Evolutionary conservation across 2,329 filamentous ascomycete species (phyloP), one percentile per base, ranked within the genome.

Genomic region (Diplodia mutila): DNA sequence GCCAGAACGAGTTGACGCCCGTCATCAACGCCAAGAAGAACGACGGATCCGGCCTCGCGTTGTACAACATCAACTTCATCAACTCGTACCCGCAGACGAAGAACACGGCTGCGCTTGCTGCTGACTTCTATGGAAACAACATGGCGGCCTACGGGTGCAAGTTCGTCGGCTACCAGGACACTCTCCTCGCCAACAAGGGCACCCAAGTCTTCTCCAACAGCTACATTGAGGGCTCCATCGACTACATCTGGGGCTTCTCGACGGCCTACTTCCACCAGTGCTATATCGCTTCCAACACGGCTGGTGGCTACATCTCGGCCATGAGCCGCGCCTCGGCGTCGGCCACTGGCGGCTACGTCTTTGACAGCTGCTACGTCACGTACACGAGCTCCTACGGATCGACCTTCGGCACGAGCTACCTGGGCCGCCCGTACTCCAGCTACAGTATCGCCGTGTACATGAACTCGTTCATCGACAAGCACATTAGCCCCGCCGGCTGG

Each of bases 401-500:
- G 7, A 67, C 73, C 0, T 65, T 72, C 0, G 80, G 77, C 1
- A 75, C 77, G 1, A 79, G 78, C 34, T 84, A 80, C 57, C 78
- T 86, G 8, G 84, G 84, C 6, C 78, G 84, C 1, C 84, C 84
- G 12, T 86, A 83, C 82, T 74, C 77, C 21, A 73, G 78, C 23
- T 85, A 80, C 68, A 82, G 82, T 16, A 74, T 80, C 16, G 82
- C 85, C 3, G 75, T 80, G 4, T 80, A 84, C 72, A 84, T 85
- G 73, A 75, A 80, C 59, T 84, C 83, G 0, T 74, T 74, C 39
- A 76, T 90, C 74, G 80, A 79, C 6, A 75, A 78, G 29, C 85
- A 89, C 23, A 82, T 90, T 70, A 86, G 87, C 71, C 69, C 80
- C 0, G 83, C 83, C 0, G 88, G 87, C 0, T 89, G 88, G 87